Evolutionary conservation across 345 rosid genomes (phyloP).

Genomic region (Pseudoturritis turrita): DNA sequence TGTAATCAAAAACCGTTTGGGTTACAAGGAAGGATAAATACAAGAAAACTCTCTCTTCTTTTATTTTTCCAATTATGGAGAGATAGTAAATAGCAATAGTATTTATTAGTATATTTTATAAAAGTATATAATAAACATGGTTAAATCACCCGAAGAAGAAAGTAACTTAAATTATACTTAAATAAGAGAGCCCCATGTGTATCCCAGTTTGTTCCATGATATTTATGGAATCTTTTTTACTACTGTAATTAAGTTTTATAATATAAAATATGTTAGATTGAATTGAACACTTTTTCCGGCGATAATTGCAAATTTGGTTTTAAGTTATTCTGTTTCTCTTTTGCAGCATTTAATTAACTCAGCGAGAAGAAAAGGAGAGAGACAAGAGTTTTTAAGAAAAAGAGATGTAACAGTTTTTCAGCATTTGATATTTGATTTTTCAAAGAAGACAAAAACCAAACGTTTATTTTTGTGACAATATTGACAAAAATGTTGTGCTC

Average conservation of each 20-base stretch:
- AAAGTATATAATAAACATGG: slow-evolving; percentile 6
- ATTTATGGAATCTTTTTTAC: slow-evolving; percentile 6
- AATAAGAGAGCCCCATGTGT: slow-evolving; percentile 18
- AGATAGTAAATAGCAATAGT: slow-evolving; percentile 1
- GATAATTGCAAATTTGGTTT: slow-evolving; percentile 38
- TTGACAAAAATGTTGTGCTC: slow-evolving; percentile 25
- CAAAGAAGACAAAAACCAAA: slow-evolving; percentile 26
- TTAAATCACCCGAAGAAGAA: slow-evolving; percentile 8
- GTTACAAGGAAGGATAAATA: slow-evolving; percentile 30
- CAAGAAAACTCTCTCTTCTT: slow-evolving; percentile 17
- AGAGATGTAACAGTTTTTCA: slow-evolving; percentile 33
- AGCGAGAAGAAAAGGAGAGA: slow-evolving; percentile 25
- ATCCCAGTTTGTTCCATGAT: slow-evolving; percentile 32
- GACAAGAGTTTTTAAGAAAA: slow-evolving; percentile 29
- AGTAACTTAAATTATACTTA: not conserved
- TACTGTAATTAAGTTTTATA: not conserved
- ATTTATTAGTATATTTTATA: not conserved
- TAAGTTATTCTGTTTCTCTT: slow-evolving; percentile 31
- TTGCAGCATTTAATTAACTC: slow-evolving; percentile 33
- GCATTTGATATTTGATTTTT: slow-evolving; percentile 32
- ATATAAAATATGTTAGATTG: not conserved
- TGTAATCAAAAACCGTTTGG: slow-evolving; percentile 30
- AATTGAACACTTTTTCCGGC: slow-evolving; percentile 21
- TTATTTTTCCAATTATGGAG: slow-evolving; percentile 10
- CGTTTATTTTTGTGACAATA: slow-evolving; percentile 14